Base-by-base conservation (phyloP, 352 stramenopile species). In the Phytopythium delawarense region DNA sequence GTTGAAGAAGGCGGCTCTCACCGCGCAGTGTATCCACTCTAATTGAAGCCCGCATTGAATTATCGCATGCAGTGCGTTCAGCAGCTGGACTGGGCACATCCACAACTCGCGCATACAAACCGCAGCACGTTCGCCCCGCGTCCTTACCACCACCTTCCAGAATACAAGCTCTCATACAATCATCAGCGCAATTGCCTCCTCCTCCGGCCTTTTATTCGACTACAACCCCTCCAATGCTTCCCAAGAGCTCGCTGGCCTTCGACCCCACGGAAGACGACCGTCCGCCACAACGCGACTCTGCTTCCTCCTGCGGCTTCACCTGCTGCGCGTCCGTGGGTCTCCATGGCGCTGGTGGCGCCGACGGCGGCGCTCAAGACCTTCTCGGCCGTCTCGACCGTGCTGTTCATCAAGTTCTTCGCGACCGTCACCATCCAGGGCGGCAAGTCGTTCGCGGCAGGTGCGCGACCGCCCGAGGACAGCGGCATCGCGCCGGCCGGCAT, bases 361-460 rank as follows among this genome's bases (percentile, higher is more conserved):
- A 79, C 60, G 28, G 63, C 58, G 34, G 73, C 63, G 23, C 39
- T 78, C 46, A 78, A 81, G 66, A 67, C 66, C 35, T 77, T 71
- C 52, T 65, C 71, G 37, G 60, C 65, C 8, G 72, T 65, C 61
- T 67, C 70, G 20, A 72, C 60, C 23, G 58, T 67, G 28, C 54
- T 78, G n/a, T 74, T 72, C 57, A 42, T 65, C 62, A 78, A 81
- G 63, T 62, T 78, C 42, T 69, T 74, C 34, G 63, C 54, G 42
- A 78, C 73, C 3, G 35, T 67, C 44, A 51, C 42, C 13, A 74
- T 78, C 59, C 70, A 78, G 52, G 70, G 72, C 39, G 51, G 46
- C 46, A 77, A 78, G 53, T 77, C 66, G 3, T 83, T 83, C 37
- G 67, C 73, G 35, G 63, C 70, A 5, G 70, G 71, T 23, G 67